Evolutionary conservation across 257 asterid species (phyloP).

Genomic region (Plantago major): DNA sequence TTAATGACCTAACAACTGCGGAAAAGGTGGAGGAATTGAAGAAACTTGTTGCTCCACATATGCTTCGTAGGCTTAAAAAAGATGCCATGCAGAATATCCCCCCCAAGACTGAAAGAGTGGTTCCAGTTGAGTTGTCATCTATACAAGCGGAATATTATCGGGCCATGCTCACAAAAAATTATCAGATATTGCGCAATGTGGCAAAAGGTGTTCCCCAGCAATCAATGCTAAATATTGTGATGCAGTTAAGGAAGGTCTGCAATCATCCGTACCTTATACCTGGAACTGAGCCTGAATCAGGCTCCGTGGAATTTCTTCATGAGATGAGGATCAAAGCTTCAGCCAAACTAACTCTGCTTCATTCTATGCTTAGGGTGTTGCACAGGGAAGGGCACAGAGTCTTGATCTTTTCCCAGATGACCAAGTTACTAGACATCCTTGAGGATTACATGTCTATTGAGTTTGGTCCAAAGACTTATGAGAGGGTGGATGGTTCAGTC

Average conservation of each 20-base stretch:
- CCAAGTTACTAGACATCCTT: constrained; percentile 89
- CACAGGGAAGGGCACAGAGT: constrained; percentile 89
- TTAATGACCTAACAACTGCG: constrained; percentile 84
- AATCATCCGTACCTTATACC: constrained; percentile 98
- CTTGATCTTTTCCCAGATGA: constrained; percentile 96
- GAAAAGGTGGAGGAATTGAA: constrained; percentile 96
- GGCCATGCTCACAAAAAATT: constrained; percentile 97
- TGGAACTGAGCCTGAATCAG: constrained; percentile 96
- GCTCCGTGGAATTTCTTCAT: constrained; percentile 80
- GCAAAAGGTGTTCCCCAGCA: constrained; percentile 93
- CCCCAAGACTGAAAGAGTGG: constrained; percentile 95
- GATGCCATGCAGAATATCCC: constrained; percentile 99
- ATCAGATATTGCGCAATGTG: constrained; percentile 85
- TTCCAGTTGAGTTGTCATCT: constrained; percentile 93
- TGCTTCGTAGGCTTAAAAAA: constrained; percentile 93
- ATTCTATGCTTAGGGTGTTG: constrained; percentile 85
- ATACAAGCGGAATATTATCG: constrained; percentile 99
- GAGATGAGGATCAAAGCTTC: constrained; percentile 99
- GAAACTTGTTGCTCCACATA: constrained; percentile 97
- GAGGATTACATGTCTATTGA: constrained; percentile 89
- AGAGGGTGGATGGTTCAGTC: constrained; percentile 99
- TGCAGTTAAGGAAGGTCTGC: constrained; percentile 97
- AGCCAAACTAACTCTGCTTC: constrained; percentile 86
- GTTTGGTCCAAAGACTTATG: constrained; percentile 86
- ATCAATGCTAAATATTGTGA: constrained; percentile 94